A percentile compares a stretch with the other conserved stretches of the same genome.
phyloP scores from a whole-genome alignment of 345 rosid genomes.

The Pelargonium nanum region DNA sequence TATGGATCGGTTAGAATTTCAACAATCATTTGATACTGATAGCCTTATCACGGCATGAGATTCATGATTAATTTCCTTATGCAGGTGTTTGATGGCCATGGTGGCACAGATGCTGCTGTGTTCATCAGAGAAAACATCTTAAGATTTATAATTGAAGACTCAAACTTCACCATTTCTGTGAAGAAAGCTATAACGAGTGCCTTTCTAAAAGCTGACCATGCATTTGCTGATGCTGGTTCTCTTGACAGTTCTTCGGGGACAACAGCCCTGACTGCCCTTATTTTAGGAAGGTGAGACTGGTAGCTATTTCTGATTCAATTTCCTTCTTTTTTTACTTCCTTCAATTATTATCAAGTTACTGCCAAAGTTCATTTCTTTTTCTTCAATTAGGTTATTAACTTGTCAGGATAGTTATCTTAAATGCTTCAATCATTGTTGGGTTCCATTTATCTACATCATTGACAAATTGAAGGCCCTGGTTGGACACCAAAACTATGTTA shows the following conservation, averaged over 20 bases:
- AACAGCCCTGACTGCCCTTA: conserved; percentile 21
- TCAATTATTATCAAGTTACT: background rate
- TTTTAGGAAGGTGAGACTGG: conserved; percentile 18
- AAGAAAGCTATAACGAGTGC: conserved; percentile 22
- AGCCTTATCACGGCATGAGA: too few species aligned
- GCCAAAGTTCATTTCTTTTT: background rate
- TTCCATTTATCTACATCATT: background rate
- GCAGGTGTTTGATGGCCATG: conserved; percentile 32
- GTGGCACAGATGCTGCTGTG: conserved; percentile 22
- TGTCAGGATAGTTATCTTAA: background rate
- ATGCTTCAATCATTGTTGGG: too few species aligned
- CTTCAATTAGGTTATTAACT: background rate
- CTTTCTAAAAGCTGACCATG: conserved; percentile 22
- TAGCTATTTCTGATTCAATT: too few species aligned
- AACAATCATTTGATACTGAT: background rate
- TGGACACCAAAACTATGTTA: too few species aligned
- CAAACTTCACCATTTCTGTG: conserved; percentile 11
- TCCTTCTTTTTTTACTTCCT: background rate
- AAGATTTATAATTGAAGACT: conserved; percentile 21
- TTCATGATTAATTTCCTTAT: background rate
- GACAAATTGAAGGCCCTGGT: too few species aligned
- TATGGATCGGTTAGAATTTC: background rate
- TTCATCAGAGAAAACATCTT: conserved; percentile 18
- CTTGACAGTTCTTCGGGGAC: conserved; percentile 22
- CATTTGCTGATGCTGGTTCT: conserved; percentile 18